These are phyloP conservation scores for Talaromyces trachyspermus DNA, from an alignment of 495 filamentous ascomycete genomes.

Conservation along the genomic window DNA sequence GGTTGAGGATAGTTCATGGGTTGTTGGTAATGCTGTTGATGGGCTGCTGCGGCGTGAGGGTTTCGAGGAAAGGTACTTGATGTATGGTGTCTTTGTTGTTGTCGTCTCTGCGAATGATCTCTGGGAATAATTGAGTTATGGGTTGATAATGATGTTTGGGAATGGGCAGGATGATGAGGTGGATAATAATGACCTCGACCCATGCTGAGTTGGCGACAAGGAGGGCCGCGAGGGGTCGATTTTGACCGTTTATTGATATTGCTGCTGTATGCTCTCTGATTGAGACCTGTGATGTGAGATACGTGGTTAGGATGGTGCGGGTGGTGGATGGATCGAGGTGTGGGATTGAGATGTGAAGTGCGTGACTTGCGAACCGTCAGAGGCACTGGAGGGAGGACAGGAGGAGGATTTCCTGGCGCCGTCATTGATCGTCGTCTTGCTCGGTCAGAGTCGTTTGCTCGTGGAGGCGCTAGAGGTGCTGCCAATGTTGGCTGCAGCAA, in stretches of 20 bases:
- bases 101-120: neutral
- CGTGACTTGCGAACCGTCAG: conserved; percentile 25
- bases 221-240: neutral
- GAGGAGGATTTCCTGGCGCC: conserved; percentile 16
- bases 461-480: neutral
- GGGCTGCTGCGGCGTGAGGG: conserved; percentile 16
- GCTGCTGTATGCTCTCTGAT: too few species aligned
- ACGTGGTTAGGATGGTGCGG: conserved; percentile 25
- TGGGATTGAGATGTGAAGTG: conserved; percentile 14
- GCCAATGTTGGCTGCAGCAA: neutral
- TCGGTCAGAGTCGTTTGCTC: neutral
- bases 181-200: neutral
- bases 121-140: neutral
- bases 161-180: neutral
- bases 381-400: conserved; percentile 24
- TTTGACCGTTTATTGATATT: neutral
- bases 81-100: too few species aligned
- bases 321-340: conserved; percentile 18
- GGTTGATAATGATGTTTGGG: neutral
- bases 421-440: conserved; percentile 24
- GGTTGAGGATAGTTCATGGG: neutral
- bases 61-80: neutral
- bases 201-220: neutral
- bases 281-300: neutral
- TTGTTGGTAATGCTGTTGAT: neutral